Percentiles rank a stretch among this genome's conserved stretches.
Evolutionary conservation across 345 rosid genomes (phyloP).

Genomic region (Eucalyptus fibrosa): DNA sequence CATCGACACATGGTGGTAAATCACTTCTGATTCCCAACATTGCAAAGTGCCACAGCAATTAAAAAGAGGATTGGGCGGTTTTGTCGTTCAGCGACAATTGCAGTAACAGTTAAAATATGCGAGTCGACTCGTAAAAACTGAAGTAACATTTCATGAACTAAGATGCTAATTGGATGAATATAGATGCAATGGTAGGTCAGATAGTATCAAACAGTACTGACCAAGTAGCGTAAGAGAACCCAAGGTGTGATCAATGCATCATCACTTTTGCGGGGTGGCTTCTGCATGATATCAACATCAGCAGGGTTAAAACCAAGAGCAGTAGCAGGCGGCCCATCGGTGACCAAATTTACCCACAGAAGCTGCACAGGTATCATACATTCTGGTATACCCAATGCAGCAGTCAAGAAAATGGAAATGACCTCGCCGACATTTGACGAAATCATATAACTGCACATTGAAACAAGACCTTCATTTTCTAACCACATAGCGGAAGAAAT

Average conservation of each 20-base stretch:
- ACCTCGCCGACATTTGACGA: constrained; percentile 97
- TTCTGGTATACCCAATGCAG: constrained; percentile 86
- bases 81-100: background rate
- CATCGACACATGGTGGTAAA: background rate
- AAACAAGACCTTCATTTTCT: background rate
- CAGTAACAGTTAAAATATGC: background rate
- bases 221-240: constrained; percentile 78
- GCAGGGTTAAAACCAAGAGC: constrained; percentile 93
- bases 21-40: background rate
- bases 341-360: constrained; percentile 92
- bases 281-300: constrained; percentile 79
- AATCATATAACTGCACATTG: constrained; percentile 73
- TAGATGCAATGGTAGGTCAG: background rate
- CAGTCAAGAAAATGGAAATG: constrained; percentile 74
- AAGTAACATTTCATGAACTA: background rate
- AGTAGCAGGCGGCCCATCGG: constrained; percentile 98
- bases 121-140: background rate
- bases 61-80: background rate
- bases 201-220: constrained; percentile 1
- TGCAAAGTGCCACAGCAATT: background rate
- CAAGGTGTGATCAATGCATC: constrained; percentile 63
- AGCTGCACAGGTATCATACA: constrained; percentile 95
- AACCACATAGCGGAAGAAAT: background rate
- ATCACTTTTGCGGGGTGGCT: constrained; percentile 73
- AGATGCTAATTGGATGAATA: background rate